These are phyloP conservation scores for Penicillium antarcticum DNA, from an alignment of 495 filamentous ascomycete genomes.

Conservation along the genomic window DNA sequence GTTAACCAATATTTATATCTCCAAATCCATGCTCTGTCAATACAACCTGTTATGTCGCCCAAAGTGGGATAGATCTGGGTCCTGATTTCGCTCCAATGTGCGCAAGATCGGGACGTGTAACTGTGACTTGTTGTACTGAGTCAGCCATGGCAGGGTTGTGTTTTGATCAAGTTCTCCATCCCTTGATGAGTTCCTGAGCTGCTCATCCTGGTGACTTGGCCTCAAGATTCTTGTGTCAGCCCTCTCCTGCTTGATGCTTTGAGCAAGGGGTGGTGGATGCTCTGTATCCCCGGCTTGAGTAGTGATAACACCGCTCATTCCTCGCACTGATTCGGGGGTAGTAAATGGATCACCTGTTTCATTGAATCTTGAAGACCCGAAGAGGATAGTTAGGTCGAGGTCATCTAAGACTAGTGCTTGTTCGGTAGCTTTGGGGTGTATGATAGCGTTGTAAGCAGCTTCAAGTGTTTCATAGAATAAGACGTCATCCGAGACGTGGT, in stretches of 20 bases:
- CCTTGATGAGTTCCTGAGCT: background rate
- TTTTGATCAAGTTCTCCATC: background rate
- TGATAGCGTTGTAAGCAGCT: slow-evolving; percentile 12
- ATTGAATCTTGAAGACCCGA: no score
- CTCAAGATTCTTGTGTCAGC: background rate
- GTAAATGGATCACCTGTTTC: no score
- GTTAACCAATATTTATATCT: no score
- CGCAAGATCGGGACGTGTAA: background rate
- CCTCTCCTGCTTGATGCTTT: background rate
- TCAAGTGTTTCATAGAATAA: slow-evolving; percentile 11
- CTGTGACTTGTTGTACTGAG: background rate
- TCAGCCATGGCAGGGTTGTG: background rate
- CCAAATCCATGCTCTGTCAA: background rate
- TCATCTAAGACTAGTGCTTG: background rate
- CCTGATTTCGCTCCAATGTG: background rate
- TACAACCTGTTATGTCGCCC: slow-evolving; percentile 33
- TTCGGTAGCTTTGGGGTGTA: background rate
- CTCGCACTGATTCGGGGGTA: background rate
- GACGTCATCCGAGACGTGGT: slow-evolving; percentile 1
- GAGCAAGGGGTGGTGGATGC: background rate
- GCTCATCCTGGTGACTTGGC: background rate
- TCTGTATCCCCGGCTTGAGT: background rate
- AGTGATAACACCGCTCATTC: background rate
- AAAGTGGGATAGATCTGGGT: slow-evolving; percentile 11
- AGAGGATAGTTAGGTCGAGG: background rate